A percentile compares a stretch with the other conserved stretches of the same genome.
These are phyloP conservation scores for Pseudonectria buxi DNA, from an alignment of 2,329 filamentous ascomycete genomes.

Conservation along the genomic window DNA sequence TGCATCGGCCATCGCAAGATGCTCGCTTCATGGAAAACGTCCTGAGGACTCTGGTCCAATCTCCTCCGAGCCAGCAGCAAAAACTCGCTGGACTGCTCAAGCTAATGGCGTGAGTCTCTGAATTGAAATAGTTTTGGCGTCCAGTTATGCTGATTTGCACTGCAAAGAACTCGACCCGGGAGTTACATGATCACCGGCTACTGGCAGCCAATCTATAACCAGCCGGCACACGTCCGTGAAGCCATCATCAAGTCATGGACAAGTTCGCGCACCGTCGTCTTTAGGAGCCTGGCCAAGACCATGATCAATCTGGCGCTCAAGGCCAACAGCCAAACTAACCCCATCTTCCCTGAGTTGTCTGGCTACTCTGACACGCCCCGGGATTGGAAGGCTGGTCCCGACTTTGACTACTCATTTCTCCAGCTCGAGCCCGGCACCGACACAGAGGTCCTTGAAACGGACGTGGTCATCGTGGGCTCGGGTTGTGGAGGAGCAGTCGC, in stretches of 20 bases:
- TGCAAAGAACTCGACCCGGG: constrained; percentile 52
- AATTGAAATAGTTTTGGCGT: background rate
- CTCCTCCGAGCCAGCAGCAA: constrained; percentile 27
- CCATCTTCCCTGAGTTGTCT: constrained; percentile 46
- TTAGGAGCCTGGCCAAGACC: constrained; percentile 50
- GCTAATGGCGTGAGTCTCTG: constrained; percentile 36
- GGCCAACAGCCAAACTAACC: constrained; percentile 48
- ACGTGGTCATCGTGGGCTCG: constrained; percentile 80
- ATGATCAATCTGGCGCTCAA: constrained; percentile 49
- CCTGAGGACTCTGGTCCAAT: constrained; percentile 32
- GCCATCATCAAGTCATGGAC: constrained; percentile 57
- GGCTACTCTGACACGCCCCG: constrained; percentile 51
- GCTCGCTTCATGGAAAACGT: constrained; percentile 46
- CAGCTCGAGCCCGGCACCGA: constrained; percentile 41
- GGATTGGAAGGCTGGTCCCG: constrained; percentile 42
- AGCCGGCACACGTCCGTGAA: constrained; percentile 54
- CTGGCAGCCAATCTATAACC: constrained; percentile 53
- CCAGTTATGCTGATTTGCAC: constrained; percentile 1
- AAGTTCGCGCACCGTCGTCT: constrained; percentile 45
- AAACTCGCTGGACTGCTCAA: constrained; percentile 34
- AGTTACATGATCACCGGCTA: constrained; percentile 63
- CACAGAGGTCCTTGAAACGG: constrained; percentile 61
- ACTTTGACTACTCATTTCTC: constrained; percentile 54
- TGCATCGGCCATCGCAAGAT: constrained; percentile 43
- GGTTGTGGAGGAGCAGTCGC: constrained; percentile 79